These are phyloP conservation scores for Zalaria sp. DNA, from an alignment of 2,329 filamentous ascomycete species.

Conservation along the genomic window DNA sequence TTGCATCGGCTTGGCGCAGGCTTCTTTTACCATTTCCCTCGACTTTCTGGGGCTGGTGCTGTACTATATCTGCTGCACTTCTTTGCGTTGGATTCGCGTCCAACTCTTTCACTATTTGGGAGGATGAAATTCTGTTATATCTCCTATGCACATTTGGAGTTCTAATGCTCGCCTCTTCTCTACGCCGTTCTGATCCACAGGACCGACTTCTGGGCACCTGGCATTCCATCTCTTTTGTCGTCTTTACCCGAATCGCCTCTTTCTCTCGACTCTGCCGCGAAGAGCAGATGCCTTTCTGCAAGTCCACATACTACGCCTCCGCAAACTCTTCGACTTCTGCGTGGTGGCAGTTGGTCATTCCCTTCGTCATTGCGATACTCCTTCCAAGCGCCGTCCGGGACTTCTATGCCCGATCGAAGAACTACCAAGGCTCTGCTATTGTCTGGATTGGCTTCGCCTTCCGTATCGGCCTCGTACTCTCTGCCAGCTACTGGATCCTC, in stretches of 20 bases:
- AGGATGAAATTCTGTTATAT: conserved; percentile 86
- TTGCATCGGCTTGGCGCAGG: conserved; percentile 25
- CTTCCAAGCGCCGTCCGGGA: conserved; percentile 65
- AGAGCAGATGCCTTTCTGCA: conserved; percentile 96
- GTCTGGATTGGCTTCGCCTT: conserved; percentile 74
- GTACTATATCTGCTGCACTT: conserved; percentile 64
- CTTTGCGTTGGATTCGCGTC: conserved; percentile 91
- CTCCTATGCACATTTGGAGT: conserved; percentile 81
- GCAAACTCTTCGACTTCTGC: conserved; percentile 84
- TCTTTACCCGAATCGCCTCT: conserved; percentile 66
- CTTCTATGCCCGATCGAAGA: conserved; percentile 69
- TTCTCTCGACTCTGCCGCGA: conserved; percentile 88
- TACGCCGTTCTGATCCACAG: conserved; percentile 51
- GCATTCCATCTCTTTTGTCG: conserved; percentile 70
- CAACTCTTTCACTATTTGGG: conserved; percentile 98
- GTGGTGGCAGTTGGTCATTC: conserved; percentile 73
- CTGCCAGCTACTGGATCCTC: conserved; percentile 73
- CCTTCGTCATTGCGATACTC: conserved; percentile 56
- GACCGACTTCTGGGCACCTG: conserved; percentile 68
- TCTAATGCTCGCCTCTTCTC: conserved; percentile 57
- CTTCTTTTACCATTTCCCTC: conserved; percentile 47
- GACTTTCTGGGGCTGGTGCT: conserved; percentile 82
- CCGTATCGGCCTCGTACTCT: conserved; percentile 59
- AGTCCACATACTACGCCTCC: conserved; percentile 90
- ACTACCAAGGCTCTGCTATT: conserved; percentile 74